Conservation (phyloP, 176 grass and related monocot genomes). For the Paspalum vaginatum region DNA sequence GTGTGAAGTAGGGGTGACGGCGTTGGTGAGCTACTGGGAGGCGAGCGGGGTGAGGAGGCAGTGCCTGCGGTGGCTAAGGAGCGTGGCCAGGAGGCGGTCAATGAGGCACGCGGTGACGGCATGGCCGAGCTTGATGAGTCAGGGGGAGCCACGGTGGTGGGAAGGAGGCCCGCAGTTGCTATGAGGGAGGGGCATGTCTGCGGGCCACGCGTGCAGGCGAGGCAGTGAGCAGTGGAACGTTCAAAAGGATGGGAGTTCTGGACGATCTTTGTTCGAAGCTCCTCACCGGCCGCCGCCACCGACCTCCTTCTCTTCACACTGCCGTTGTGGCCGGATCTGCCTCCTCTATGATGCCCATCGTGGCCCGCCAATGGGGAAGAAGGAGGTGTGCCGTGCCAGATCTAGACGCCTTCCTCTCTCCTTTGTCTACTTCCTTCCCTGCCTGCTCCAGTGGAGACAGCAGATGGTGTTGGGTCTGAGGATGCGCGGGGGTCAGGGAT, state of each 20-base stretch:
- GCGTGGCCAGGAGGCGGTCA: slow-evolving; percentile 35
- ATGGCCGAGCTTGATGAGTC: slow-evolving; percentile 39
- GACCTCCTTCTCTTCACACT: too few relatives aligned
- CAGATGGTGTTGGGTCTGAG: too few relatives aligned
- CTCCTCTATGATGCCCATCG: too few relatives aligned
- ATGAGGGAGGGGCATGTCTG: slow-evolving; percentile 32
- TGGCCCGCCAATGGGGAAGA: too few relatives aligned
- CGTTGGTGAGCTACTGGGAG: slow-evolving; percentile 45
- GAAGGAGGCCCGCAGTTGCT: slow-evolving; percentile 6
- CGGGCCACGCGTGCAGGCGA: not conserved
- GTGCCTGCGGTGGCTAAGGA: slow-evolving; percentile 48
- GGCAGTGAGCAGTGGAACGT: slow-evolving; percentile 26
- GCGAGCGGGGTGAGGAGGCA: slow-evolving; percentile 40
- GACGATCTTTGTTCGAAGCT: not conserved
- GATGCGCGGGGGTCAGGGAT: too few relatives aligned
- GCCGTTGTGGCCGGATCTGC: too few relatives aligned
- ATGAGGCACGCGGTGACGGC: slow-evolving; percentile 25
- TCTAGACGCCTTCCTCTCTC: too few relatives aligned
- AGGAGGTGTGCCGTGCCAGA: too few relatives aligned
- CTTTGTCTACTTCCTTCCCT: too few relatives aligned
- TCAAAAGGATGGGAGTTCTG: not conserved
- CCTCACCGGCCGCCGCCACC: too few relatives aligned
- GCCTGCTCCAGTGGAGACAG: too few relatives aligned
- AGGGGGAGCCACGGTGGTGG: not conserved
- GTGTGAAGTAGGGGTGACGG: slow-evolving; percentile 37